Percentiles rank a stretch among this genome's conserved stretches.
phyloP scores from a whole-genome alignment of 768 basidiomycete genomes.

The Dioszegia crocea region DNA sequence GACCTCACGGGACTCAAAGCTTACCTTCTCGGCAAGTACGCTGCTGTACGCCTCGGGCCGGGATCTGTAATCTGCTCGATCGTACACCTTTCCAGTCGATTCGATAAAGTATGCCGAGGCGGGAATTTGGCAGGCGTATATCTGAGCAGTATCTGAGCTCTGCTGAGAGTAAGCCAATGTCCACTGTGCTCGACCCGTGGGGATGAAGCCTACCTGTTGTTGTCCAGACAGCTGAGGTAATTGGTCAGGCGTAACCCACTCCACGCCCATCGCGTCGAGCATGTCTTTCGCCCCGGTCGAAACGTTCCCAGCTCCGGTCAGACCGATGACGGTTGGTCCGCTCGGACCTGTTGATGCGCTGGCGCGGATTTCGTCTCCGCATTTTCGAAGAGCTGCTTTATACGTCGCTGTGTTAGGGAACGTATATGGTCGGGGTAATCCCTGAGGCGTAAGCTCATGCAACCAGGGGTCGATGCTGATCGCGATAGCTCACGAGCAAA shows the following conservation, averaged over 20 bases:
- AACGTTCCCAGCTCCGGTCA: constrained; percentile 82
- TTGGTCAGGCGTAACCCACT: constrained; percentile 58
- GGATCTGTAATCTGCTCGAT: constrained; percentile 68
- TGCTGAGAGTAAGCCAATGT: too few species aligned
- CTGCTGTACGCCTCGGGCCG: constrained; percentile 65
- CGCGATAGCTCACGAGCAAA: constrained; percentile 62
- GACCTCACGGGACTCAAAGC: not conserved
- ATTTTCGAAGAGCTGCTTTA: constrained; percentile 57
- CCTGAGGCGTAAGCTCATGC: constrained; percentile 51
- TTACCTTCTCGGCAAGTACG: constrained; percentile 64
- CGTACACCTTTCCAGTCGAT: constrained; percentile 59
- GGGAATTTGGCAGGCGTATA: constrained; percentile 45
- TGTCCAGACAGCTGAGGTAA: constrained; percentile 51
- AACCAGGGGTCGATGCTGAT: not conserved
- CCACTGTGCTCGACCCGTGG: too few species aligned
- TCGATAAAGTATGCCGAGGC: constrained; percentile 61
- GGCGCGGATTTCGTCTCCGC: constrained; percentile 58
- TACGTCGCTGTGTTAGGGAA: constrained; percentile 60
- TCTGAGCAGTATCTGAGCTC: not conserved
- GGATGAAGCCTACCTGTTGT: too few species aligned
- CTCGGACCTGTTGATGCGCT: constrained; percentile 52
- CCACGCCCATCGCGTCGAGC: constrained; percentile 65
- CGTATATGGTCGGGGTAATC: constrained; percentile 75
- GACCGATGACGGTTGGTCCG: constrained; percentile 73
- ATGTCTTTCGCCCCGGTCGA: constrained; percentile 71